These are phyloP conservation scores for Boletus tylopilopsis DNA, from an alignment of 768 basidiomycete species.

Conservation along the genomic window DNA sequence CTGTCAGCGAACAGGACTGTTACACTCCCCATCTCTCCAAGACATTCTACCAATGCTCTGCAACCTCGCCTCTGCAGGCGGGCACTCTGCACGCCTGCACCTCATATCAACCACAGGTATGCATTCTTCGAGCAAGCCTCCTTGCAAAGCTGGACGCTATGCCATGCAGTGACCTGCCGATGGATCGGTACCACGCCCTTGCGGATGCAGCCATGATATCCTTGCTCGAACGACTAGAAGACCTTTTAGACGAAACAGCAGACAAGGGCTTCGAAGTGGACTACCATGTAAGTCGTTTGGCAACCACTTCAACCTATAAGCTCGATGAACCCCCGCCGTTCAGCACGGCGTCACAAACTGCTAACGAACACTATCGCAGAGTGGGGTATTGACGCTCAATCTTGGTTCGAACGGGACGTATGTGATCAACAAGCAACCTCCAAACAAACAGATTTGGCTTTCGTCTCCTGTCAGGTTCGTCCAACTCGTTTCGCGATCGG, in stretches of 20 bases:
- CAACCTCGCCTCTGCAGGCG: conserved; percentile 17
- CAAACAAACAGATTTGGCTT: conserved; percentile 96
- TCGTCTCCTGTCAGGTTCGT: conserved; percentile 81
- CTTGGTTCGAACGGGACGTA: conserved; percentile 80
- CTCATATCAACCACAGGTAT: conserved; percentile 57
- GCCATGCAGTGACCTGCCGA: conserved; percentile 45
- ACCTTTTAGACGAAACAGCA: conserved; percentile 56
- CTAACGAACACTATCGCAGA: conserved; percentile 42
- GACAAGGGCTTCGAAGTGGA: conserved; percentile 75
- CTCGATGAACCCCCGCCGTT: not conserved
- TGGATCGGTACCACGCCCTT: conserved; percentile 63
- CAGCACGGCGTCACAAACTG: not conserved
- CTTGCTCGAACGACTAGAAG: conserved; percentile 72
- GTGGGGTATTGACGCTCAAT: conserved; percentile 84
- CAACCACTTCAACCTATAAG: not conserved
- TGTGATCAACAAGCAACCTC: conserved; percentile 96
- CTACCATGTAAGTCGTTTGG: conserved; percentile 63
- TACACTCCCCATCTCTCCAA: not conserved
- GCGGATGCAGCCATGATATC: conserved; percentile 77
- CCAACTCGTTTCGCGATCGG: not conserved
- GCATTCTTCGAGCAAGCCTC: not conserved
- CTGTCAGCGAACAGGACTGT: conserved; percentile 6
- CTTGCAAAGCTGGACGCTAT: not conserved
- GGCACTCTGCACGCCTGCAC: conserved; percentile 47
- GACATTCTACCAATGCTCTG: not conserved